Evolutionary conservation across 2,329 filamentous ascomycete species (phyloP), one percentile per base, ranked within the genome.

Genomic region (Lecanosticta acicola): DNA sequence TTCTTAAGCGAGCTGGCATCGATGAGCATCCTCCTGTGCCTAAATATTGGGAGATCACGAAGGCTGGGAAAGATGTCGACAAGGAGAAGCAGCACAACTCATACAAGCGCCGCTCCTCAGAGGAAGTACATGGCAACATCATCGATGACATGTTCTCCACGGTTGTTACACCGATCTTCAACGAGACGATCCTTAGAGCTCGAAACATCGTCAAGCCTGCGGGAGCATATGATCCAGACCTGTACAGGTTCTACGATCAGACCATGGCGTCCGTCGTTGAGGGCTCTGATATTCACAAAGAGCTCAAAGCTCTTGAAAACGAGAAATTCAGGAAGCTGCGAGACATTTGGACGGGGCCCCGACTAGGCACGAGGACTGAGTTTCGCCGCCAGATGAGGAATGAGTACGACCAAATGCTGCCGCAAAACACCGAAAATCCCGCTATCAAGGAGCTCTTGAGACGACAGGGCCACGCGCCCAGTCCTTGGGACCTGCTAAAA

Each of bases 121-220:
- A 21, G 21, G 29, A 32, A 18, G 37, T 49, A 5, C 14, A 13
- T 1, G 39, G 58, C 1, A 78, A 85, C 45, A 77, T 86, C 3
- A 71, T 84, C 3, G 84, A 88, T 57, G 71, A 74, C 32, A 66
- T 87, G 0, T 55, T 57, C 20, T 60, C 61, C 41, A 19, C 59
- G 1, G 40, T 58, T 2, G 44, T 66, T 4, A 41, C 54, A 9
- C 60, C 60, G 1, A 42, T 52, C 5, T 50, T 59, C 4, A 24
- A 51, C 14, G 44, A 50, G 3, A 47, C 55, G 3, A 41, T 57
- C 2, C 13, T 48, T 4, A 34, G 52, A 14, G 51, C 57, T 2
- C 24, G 40, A n/a, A 36, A 34, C 4, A 43, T 48, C 3, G 39
- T 58, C 10, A n/a, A 19, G 1, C 14, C 26, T 9, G 42, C 34